A percentile compares a stretch with the other conserved stretches of the same genome.
These are phyloP conservation scores for Adansonia digitata DNA, from an alignment of 345 rosid genomes.

Conservation along the genomic window DNA sequence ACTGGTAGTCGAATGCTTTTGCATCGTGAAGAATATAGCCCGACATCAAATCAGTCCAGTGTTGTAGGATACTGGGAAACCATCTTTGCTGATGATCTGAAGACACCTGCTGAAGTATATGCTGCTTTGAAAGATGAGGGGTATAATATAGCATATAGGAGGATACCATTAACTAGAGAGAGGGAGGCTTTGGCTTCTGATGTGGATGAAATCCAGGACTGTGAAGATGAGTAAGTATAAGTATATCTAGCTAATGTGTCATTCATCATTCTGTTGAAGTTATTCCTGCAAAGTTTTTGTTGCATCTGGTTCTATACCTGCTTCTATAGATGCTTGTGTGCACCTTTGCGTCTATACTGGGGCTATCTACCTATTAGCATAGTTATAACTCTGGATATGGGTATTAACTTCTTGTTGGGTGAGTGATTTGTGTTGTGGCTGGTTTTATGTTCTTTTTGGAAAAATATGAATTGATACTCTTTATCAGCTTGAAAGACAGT, in stretches of 20 bases:
- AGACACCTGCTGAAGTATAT: constrained; percentile 90
- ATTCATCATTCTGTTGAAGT: constrained; percentile 1
- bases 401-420: not conserved
- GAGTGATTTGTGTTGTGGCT: not conserved
- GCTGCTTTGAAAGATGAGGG: constrained; percentile 63
- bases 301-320: not conserved
- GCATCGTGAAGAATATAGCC: constrained; percentile 88
- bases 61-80: constrained; percentile 95
- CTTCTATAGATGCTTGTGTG: not conserved
- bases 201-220: constrained; percentile 71
- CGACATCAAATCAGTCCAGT: constrained; percentile 63
- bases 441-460: not conserved
- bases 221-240: constrained; percentile 78
- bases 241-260: constrained; percentile 21
- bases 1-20: constrained; percentile 85
- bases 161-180: constrained; percentile 94
- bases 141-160: constrained; percentile 59
- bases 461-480: not conserved
- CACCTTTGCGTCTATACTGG: not conserved
- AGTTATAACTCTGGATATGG: not conserved
- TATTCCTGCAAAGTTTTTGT: constrained; percentile 8
- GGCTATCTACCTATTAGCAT: not conserved
- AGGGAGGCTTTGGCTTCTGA: constrained; percentile 88
- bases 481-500: not conserved
- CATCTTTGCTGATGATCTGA: constrained; percentile 72